A percentile compares a stretch with the other conserved stretches of the same genome.
Evolutionary conservation across 2,329 filamentous ascomycete species (phyloP).

Genomic region (Bertia moriformis): DNA sequence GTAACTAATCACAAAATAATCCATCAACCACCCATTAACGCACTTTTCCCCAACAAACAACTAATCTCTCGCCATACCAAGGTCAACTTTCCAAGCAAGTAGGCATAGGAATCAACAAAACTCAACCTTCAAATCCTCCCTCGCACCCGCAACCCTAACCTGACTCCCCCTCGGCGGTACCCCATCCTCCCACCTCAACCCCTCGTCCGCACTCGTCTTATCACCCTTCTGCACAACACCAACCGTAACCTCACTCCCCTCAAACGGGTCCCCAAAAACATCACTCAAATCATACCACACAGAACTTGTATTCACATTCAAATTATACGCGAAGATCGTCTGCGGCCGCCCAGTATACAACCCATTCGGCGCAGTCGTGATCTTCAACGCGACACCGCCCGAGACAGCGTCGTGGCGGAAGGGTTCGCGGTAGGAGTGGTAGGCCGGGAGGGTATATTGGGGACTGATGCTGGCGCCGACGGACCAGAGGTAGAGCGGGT

Average conservation of each 20-base stretch:
- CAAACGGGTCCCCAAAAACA: constrained; percentile 24
- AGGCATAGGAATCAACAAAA: no score
- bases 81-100: no score
- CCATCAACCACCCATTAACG: no score
- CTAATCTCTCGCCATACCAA: no score
- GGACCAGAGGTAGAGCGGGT: constrained; percentile 20
- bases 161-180: constrained; percentile 13
- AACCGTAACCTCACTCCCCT: constrained; percentile 10
- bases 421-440: constrained; percentile 16
- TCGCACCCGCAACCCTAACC: constrained; percentile 11
- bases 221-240: neutral
- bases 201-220: constrained; percentile 1
- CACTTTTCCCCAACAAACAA: no score
- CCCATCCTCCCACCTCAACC: constrained; percentile 14
- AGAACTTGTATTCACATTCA: constrained; percentile 11
- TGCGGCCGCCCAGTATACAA: constrained; percentile 13
- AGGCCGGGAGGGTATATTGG: constrained; percentile 12
- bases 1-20: no score
- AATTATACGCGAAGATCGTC: neutral
- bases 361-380: constrained; percentile 17
- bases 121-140: constrained; percentile 12
- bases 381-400: constrained; percentile 24
- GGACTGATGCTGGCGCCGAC: constrained; percentile 17
- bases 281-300: constrained; percentile 25
- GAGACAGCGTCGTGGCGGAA: constrained; percentile 17